These are phyloP conservation scores for Trametes sp. DNA, from an alignment of 1,284 basidiomycete genomes.

Conservation along the genomic window DNA sequence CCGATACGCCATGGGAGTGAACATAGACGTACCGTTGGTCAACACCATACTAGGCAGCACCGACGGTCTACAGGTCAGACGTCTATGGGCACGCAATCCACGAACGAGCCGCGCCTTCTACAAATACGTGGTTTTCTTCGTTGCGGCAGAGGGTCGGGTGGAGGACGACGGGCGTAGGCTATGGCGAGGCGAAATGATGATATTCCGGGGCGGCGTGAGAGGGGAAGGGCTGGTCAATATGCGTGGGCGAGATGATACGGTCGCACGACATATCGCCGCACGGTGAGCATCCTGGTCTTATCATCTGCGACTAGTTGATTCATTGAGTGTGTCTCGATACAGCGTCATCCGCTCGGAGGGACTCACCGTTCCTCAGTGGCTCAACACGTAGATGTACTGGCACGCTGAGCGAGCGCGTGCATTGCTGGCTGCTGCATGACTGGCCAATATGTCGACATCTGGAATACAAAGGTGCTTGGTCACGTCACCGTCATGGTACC, in stretches of 20 bases:
- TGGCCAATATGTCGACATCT: not conserved
- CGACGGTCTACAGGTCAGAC: not conserved
- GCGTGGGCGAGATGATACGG: not conserved
- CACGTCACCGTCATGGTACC: not conserved
- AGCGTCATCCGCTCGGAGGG: not conserved
- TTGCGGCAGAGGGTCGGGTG: not conserved
- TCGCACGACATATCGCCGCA: not conserved
- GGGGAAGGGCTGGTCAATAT: not conserved
- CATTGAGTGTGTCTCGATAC: too few relatives aligned
- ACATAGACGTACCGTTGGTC: not conserved
- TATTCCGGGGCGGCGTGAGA: not conserved
- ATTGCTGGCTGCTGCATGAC: not conserved
- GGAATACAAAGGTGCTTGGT: not conserved
- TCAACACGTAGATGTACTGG: not conserved
- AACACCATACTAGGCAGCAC: not conserved
- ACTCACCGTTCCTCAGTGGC: not conserved
- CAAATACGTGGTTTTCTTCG: not conserved
- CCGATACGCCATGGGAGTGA: not conserved
- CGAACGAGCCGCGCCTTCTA: not conserved
- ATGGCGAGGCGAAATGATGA: not conserved
- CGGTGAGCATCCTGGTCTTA: not conserved
- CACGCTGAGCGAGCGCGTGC: not conserved
- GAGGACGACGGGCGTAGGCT: not conserved
- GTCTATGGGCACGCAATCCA: not conserved
- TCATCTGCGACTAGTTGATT: too few relatives aligned